These are phyloP conservation scores for Aspergillus kassunensis DNA, from an alignment of 495 filamentous ascomycete species.

Conservation along the genomic window DNA sequence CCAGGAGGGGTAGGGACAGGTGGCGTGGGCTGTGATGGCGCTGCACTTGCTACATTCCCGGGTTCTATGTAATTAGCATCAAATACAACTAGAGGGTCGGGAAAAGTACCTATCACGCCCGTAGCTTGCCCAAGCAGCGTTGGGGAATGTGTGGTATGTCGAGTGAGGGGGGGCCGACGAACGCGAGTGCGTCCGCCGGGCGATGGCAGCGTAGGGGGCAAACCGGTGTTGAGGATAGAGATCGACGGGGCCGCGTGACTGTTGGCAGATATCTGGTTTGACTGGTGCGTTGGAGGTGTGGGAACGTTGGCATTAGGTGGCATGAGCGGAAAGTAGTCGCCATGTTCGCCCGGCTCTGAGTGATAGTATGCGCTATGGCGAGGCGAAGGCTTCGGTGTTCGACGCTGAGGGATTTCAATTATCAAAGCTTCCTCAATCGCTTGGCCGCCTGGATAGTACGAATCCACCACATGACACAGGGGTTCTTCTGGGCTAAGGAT, in stretches of 20 bases:
- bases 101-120: conserved; percentile 22
- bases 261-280: conserved; percentile 29
- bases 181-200: conserved; percentile 61
- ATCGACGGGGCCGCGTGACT: conserved; percentile 53
- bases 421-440: conserved; percentile 84
- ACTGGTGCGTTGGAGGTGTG: conserved; percentile 39
- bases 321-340: conserved; percentile 90
- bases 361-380: conserved; percentile 53
- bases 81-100: neutral
- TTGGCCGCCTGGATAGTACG: conserved; percentile 86
- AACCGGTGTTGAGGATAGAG: conserved; percentile 72
- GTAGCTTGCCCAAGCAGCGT: conserved; percentile 50
- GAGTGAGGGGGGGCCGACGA: conserved; percentile 42
- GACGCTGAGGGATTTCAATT: conserved; percentile 78
- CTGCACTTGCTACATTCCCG: conserved; percentile 21
- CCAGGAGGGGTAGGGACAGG: conserved; percentile 37
- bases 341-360: conserved; percentile 67
- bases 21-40: conserved; percentile 25
- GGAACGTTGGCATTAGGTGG: conserved; percentile 45
- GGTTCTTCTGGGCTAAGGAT: conserved; percentile 80
- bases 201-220: conserved; percentile 78
- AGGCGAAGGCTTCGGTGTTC: conserved; percentile 82
- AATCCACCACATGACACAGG: conserved; percentile 73
- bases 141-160: conserved; percentile 81
- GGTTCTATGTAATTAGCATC: conserved; percentile 29